phyloP scores from a whole-genome alignment of 805 yeast species.

The Metschnikowia anglica region DNA sequence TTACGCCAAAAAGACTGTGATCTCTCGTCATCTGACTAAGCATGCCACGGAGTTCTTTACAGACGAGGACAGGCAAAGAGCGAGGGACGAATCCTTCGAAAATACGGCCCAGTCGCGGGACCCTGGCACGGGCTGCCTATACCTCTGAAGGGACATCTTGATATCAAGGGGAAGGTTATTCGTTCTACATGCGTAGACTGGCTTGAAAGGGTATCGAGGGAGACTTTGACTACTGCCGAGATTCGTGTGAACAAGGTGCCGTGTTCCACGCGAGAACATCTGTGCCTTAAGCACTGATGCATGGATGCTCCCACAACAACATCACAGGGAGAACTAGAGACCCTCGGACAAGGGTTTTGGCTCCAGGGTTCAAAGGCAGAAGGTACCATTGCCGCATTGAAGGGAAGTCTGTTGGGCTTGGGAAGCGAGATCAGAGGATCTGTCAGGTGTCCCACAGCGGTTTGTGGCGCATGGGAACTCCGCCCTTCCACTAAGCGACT shows the following conservation, averaged over 20 bases:
- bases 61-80: constrained; percentile 21
- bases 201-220: constrained; percentile 16
- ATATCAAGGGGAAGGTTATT: constrained; percentile 17
- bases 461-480: constrained; percentile 22
- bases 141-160: constrained; percentile 20
- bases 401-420: constrained; percentile 21
- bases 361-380: constrained; percentile 21
- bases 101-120: constrained; percentile 17
- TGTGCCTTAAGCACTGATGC: constrained; percentile 22
- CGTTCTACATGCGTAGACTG: constrained; percentile 19
- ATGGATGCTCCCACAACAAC: constrained; percentile 20
- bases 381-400: constrained; percentile 22
- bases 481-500: constrained; percentile 19
- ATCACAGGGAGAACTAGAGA: constrained; percentile 21
- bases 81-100: constrained; percentile 15
- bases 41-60: constrained; percentile 22
- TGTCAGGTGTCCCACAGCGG: constrained; percentile 21
- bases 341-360: constrained; percentile 19
- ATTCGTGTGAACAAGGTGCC: constrained; percentile 18
- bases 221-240: constrained; percentile 11
- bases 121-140: constrained; percentile 22
- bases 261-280: constrained; percentile 21
- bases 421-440: constrained; percentile 23
- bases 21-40: constrained; percentile 22
- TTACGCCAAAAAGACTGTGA: constrained; percentile 20